Evolutionary conservation across 83 land plant species (phyloP).

Genomic region (Picea engelmannii): DNA sequence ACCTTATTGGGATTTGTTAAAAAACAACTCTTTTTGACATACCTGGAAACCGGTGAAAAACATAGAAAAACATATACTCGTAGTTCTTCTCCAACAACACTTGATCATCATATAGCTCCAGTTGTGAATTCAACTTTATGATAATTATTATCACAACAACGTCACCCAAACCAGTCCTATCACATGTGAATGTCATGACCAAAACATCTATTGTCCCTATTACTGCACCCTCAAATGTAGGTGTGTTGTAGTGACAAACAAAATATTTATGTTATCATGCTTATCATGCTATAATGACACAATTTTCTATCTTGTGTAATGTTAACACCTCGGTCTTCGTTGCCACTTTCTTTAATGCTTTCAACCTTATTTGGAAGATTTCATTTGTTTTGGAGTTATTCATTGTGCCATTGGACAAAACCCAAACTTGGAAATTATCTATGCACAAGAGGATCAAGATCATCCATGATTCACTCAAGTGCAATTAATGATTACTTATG

Average conservation of each 20-base stretch:
- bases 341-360: neutral
- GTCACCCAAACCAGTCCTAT: slow-evolving; percentile 98
- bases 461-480: no score
- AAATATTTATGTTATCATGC: slow-evolving; percentile 66
- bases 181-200: slow-evolving; percentile 82
- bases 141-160: slow-evolving; percentile 55
- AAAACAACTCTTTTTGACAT: no score
- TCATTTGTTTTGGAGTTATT: no score
- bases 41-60: no score
- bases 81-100: slow-evolving; percentile 51
- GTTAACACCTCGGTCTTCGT: slow-evolving; percentile 59
- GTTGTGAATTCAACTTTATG: slow-evolving; percentile 74
- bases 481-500: no score
- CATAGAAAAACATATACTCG: no score
- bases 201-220: slow-evolving; percentile 93
- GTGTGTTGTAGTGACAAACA: slow-evolving; percentile 84
- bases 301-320: slow-evolving; percentile 86
- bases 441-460: no score
- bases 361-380: no score
- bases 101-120: slow-evolving; percentile 79
- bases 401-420: no score
- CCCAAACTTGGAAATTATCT: no score
- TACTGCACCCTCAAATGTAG: slow-evolving; percentile 85
- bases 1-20: no score
- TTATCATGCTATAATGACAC: slow-evolving; percentile 76